Evolutionary conservation across 2,329 filamentous ascomycete genomes (phyloP).

Genomic region (Fusarium euwallaceae): DNA sequence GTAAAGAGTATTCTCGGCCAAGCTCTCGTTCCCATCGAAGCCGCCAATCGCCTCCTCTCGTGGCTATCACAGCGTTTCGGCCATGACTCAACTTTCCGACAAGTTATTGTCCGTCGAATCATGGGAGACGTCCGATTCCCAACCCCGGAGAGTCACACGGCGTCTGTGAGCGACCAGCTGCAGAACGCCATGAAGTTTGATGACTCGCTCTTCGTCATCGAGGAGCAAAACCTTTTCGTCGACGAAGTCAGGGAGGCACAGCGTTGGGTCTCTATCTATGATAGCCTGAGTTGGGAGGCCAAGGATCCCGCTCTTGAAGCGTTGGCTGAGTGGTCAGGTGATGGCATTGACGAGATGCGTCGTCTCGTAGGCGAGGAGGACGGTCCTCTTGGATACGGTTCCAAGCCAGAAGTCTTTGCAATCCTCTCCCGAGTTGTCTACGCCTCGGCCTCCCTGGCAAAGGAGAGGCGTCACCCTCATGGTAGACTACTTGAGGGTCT

Average conservation of each 20-base stretch:
- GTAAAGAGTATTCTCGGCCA: slow-evolving; percentile 61
- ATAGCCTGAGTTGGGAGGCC: slow-evolving; percentile 37
- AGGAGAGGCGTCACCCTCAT: slow-evolving; percentile 32
- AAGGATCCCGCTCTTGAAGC: slow-evolving; percentile 42
- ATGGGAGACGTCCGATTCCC: slow-evolving; percentile 41
- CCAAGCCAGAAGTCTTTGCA: slow-evolving; percentile 76
- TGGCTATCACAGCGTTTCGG: slow-evolving; percentile 58
- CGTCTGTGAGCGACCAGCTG: slow-evolving; percentile 57
- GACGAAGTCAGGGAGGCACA: slow-evolving; percentile 82
- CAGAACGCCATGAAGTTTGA: slow-evolving; percentile 65
- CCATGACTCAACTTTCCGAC: slow-evolving; percentile 53
- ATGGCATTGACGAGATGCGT: slow-evolving; percentile 62
- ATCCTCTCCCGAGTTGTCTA: slow-evolving; percentile 65
- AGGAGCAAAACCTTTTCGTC: slow-evolving; percentile 95
- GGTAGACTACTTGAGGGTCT: slow-evolving; percentile 25
- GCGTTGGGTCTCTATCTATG: slow-evolving; percentile 73
- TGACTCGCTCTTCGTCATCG: slow-evolving; percentile 82
- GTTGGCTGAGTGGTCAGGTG: slow-evolving; percentile 62
- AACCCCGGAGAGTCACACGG: slow-evolving; percentile 22
- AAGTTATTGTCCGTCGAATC: slow-evolving; percentile 59
- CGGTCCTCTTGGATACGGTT: slow-evolving; percentile 79
- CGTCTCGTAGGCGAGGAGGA: slow-evolving; percentile 59
- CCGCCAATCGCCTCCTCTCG: slow-evolving; percentile 59
- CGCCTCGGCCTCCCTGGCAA: slow-evolving; percentile 52
- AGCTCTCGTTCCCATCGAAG: slow-evolving; percentile 62